These are phyloP conservation scores for Teunomyces tritomae DNA, from an alignment of 805 yeast genomes.

Conservation along the genomic window DNA sequence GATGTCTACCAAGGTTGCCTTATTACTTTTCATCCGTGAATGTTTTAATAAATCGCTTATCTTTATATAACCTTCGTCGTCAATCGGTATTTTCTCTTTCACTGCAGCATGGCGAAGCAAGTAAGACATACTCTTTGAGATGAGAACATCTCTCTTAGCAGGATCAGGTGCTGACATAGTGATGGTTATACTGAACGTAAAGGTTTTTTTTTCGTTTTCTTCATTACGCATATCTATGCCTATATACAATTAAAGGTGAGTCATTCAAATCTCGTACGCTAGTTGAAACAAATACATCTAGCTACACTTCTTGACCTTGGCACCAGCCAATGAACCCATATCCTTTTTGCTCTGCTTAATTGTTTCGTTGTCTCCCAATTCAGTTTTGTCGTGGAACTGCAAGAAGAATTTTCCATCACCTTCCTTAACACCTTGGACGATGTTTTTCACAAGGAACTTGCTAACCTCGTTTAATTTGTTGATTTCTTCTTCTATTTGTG, in stretches of 20 bases:
- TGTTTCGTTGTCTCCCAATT: constrained; percentile 86
- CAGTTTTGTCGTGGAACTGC: constrained; percentile 77
- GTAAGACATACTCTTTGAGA: constrained; percentile 74
- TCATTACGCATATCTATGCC: background rate
- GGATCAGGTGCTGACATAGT: constrained; percentile 8
- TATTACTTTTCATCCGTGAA: constrained; percentile 54
- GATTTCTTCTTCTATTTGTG: constrained; percentile 40
- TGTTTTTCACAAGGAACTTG: constrained; percentile 60
- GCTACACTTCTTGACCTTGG: constrained; percentile 45
- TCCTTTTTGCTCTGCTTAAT: constrained; percentile 50
- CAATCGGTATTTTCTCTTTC: constrained; percentile 63
- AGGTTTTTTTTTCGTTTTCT: background rate
- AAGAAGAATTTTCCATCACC: constrained; percentile 50
- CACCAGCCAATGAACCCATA: constrained; percentile 48
- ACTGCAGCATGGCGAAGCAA: constrained; percentile 84
- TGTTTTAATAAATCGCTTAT: constrained; percentile 54
- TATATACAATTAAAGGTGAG: background rate
- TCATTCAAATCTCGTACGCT: background rate
- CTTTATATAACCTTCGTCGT: constrained; percentile 62
- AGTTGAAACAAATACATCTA: constrained; percentile 1
- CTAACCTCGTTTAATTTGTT: constrained; percentile 67
- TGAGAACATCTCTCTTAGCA: constrained; percentile 43
- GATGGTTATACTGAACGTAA: background rate
- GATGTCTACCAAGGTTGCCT: constrained; percentile 57
- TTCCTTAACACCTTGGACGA: constrained; percentile 76